Evolutionary conservation across 2,329 filamentous ascomycete genomes (phyloP), one percentile per base, ranked within the genome.

Genomic region (Penicillium sp.): DNA sequence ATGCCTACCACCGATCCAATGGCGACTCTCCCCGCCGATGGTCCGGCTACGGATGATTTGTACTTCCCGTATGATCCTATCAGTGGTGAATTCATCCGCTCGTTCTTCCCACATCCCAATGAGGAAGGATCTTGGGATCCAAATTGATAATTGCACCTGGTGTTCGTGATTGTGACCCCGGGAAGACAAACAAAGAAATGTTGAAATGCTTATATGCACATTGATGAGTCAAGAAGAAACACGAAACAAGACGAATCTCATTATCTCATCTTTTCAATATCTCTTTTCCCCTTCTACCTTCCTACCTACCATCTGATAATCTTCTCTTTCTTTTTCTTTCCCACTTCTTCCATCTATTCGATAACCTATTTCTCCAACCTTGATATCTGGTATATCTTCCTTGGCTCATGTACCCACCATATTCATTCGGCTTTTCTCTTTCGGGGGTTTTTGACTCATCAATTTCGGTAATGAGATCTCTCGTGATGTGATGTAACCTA

Each of bases 11-110:
- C 58, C 9, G 67, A 69, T 15, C 54, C 63, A 26, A 58, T 65
- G 56, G 40, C 54, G 12, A 28, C 15, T 24, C 35, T 64, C 22
- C 44, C 49, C 0, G 30, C 42, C 17, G 66, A 66, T n/a, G 47
- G 50, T 8, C 58, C 64, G 33, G 26, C 62, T 24, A 44, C 55
- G 24, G 65, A 67, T 45, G 74, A 76, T 45, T 59, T 68, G 1
- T 77, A 74, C 53, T 78, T 78, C 62, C 76, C 76, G 10, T 78
- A 78, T 59, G 76, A 78, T 55, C 75, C 76, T 6, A 78, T 78
- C 58, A 73, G 69, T 33, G 75, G 75, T 17, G 75, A 77, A 55
- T 78, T 78, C 30, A 77, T 78, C 58, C 69, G 73, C 22, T 76
- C 76, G n/a, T 78, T 77, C 66, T 78, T 78, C 65, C 76, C 76